Percentiles rank a stretch among this genome's conserved stretches.
These are phyloP conservation scores for Pulveroboletus sp. DNA, from an alignment of 768 basidiomycete genomes.

Conservation along the genomic window DNA sequence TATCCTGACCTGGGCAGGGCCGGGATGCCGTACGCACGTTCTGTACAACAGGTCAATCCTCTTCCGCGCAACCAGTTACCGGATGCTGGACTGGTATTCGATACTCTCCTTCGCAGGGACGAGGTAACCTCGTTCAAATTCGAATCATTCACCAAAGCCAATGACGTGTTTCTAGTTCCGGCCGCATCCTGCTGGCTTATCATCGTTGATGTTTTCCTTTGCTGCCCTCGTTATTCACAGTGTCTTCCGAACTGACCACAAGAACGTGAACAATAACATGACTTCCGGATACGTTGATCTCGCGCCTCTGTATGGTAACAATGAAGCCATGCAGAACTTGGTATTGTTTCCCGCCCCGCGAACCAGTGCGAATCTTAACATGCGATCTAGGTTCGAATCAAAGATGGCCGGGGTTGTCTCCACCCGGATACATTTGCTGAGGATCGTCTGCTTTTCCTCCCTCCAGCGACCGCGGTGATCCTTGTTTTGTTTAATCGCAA, in stretches of 20 bases:
- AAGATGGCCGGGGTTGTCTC: constrained; percentile 63
- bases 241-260: constrained; percentile 79
- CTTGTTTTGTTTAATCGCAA: constrained; percentile 88
- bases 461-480: constrained; percentile 69
- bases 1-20: constrained; percentile 75
- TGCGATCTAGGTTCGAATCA: constrained; percentile 29
- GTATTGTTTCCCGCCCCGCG: constrained; percentile 34
- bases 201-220: constrained; percentile 76
- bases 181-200: constrained; percentile 74
- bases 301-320: constrained; percentile 76
- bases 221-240: constrained; percentile 84
- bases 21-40: constrained; percentile 75
- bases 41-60: constrained; percentile 66
- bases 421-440: constrained; percentile 75
- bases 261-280: constrained; percentile 65
- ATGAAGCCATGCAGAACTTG: constrained; percentile 54
- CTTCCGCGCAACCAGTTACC: constrained; percentile 67
- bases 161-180: constrained; percentile 48
- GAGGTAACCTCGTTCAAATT: constrained; percentile 38
- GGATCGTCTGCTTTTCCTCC: constrained; percentile 72
- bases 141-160: neutral
- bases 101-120: constrained; percentile 70
- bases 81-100: constrained; percentile 77
- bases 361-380: neutral
- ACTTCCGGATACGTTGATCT: constrained; percentile 88